Base-by-base conservation (phyloP, 2,329 filamentous ascomycete genomes). In the Scytalidium lignicola region DNA sequence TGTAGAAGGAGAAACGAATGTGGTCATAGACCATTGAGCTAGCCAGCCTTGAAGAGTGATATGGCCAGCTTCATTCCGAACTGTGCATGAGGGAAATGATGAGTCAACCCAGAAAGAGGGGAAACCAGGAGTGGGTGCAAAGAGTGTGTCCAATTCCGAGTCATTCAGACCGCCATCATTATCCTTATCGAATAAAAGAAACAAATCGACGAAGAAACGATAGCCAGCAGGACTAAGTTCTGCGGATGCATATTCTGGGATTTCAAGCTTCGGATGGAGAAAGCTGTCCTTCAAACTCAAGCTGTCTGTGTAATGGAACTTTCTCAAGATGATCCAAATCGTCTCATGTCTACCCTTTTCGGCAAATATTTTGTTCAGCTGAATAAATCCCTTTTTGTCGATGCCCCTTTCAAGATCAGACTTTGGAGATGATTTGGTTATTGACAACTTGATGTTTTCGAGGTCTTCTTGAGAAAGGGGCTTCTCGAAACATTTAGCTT, bases 1-100 rank as follows among this genome's bases (percentile, higher is more conserved):
- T 0, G 90, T 96, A 65, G 93, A 95, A 12, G 93, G 92, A 49
- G 95, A 91, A 52, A 95, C 83, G 61, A 97, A 99, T 0, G 93
- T 99, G 0, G 93, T 99, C 93, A 99, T 99, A 65, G 91, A 96
- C 93, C 93, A 99, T 62, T 99, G 93, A 3, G 93, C 93, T 32
- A 99, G 80, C 93, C 93, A 99, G 2, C 93, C 93, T 67, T 99
- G 93, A 3, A 99, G 75, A 1, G 93, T 99, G 53, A 99, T 91
- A 65, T 97, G 83, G 0, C 93, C 93, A 8, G 89, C 90, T 68
- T 99, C 93, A 63, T 96, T 97, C 40, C 90, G 85, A 17, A 97
- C 92, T 0, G 93, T 96, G 20, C 90, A 95, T 1, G 88, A 90
- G 1, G 93, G 93, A 62, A 99, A 99, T 0, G 83, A 88, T 1